Conservation (phyloP, 164 flowering plant species). For the Echeveria elegans region DNA sequence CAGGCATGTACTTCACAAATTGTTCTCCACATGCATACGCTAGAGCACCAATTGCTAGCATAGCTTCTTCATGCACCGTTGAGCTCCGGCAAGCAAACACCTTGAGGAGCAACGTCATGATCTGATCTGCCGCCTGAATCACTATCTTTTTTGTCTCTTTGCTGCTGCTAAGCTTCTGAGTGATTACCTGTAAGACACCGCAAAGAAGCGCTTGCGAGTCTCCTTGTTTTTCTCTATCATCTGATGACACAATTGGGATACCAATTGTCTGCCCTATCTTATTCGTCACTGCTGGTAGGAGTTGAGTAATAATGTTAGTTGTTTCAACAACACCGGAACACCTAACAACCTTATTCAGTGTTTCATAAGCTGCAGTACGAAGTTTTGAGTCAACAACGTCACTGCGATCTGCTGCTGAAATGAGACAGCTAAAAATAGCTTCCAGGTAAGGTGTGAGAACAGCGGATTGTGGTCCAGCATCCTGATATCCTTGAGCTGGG, state of each 20-base stretch:
- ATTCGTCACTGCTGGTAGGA: slow-evolving; percentile 42
- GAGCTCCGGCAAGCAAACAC: slow-evolving; percentile 50
- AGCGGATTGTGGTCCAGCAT: slow-evolving; percentile 24
- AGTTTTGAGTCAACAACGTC: slow-evolving; percentile 56
- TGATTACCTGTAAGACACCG: slow-evolving; percentile 53
- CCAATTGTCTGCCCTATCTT: slow-evolving; percentile 48
- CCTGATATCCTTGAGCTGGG: slow-evolving; percentile 66
- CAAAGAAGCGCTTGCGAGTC: no score
- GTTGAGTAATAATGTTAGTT: slow-evolving; percentile 36
- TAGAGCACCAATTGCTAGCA: slow-evolving; percentile 49
- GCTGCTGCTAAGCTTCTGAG: slow-evolving; percentile 41
- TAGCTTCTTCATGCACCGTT: slow-evolving; percentile 55
- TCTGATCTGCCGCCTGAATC: slow-evolving; percentile 52
- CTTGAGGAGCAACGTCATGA: slow-evolving; percentile 45
- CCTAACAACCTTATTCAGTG: slow-evolving; percentile 55
- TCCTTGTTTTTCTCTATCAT: slow-evolving; percentile 42
- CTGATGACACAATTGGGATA: slow-evolving; percentile 33
- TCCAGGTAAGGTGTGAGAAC: slow-evolving; percentile 45
- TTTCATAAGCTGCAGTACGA: slow-evolving; percentile 49
- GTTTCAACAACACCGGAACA: slow-evolving; percentile 52
- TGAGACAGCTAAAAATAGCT: no score
- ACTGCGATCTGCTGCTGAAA: no score
- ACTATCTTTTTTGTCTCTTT: slow-evolving; percentile 33
- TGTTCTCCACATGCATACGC: slow-evolving; percentile 44
- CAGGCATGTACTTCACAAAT: no score